phyloP scores from a whole-genome alignment of 805 yeast genomes.

The Tetrapisispora arboricola region DNA sequence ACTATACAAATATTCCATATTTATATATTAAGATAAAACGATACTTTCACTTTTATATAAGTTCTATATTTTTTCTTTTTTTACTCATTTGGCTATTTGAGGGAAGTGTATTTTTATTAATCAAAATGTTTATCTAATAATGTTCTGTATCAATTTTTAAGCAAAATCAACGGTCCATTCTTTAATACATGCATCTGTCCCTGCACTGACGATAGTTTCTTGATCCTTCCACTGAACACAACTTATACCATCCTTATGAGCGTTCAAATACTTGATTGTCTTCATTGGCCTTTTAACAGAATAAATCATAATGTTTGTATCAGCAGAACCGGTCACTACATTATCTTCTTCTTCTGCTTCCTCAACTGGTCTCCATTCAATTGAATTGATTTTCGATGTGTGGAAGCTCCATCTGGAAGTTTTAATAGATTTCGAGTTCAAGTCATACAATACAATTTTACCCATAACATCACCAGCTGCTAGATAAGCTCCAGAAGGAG shows the following conservation, averaged over 20 bases:
- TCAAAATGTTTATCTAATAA: too few relatives aligned
- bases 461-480: constrained; percentile 88
- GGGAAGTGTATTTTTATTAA: too few relatives aligned
- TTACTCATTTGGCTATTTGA: background rate
- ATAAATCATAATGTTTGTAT: constrained; percentile 70
- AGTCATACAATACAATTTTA: constrained; percentile 64
- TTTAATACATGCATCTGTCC: constrained; percentile 74
- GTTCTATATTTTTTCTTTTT: too few relatives aligned
- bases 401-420: constrained; percentile 97
- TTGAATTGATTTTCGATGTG: constrained; percentile 66
- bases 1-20: background rate
- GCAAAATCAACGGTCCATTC: constrained; percentile 42
- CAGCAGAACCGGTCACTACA: constrained; percentile 73
- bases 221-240: constrained; percentile 57
- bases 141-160: too few relatives aligned
- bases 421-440: constrained; percentile 42
- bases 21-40: background rate
- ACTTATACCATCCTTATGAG: constrained; percentile 83
- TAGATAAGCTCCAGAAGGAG: constrained; percentile 55
- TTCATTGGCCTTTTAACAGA: constrained; percentile 70
- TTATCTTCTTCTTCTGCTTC: constrained; percentile 53
- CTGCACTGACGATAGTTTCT: constrained; percentile 51
- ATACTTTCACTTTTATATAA: background rate
- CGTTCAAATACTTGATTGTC: constrained; percentile 60
- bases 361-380: constrained; percentile 51